Evolutionary conservation across 768 basidiomycete species (phyloP).

Genomic region (Russula vinacea): DNA sequence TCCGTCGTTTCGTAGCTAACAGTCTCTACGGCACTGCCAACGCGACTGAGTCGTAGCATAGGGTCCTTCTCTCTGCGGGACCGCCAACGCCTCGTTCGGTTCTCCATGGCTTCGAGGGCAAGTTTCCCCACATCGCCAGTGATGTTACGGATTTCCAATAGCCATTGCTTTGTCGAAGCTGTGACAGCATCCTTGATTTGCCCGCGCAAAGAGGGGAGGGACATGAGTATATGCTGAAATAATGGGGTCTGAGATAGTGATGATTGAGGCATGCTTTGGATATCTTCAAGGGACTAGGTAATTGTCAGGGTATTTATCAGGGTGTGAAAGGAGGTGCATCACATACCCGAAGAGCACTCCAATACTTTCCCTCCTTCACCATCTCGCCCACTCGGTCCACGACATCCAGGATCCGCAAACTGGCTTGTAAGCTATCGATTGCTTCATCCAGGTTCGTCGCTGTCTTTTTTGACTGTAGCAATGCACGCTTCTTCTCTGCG

Average conservation of each 20-base stretch:
- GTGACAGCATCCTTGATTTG: conserved; percentile 94
- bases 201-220: conserved; percentile 81
- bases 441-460: conserved; percentile 94
- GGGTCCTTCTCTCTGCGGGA: conserved; percentile 80
- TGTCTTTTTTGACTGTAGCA: conserved; percentile 89
- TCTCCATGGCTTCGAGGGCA: conserved; percentile 88
- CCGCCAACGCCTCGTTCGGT: conserved; percentile 78
- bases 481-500: conserved; percentile 88
- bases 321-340: conserved; percentile 30
- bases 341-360: conserved; percentile 92
- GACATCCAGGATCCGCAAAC: conserved; percentile 87
- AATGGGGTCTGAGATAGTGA: conserved; percentile 90
- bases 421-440: conserved; percentile 92
- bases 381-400: conserved; percentile 90
- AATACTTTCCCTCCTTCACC: conserved; percentile 91
- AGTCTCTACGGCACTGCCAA: conserved; percentile 90
- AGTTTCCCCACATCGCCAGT: conserved; percentile 81
- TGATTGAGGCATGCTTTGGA: conserved; percentile 83
- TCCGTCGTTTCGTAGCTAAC: conserved; percentile 93
- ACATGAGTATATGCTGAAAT: conserved; percentile 86
- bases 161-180: conserved; percentile 94
- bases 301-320: conserved; percentile 29
- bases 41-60: conserved; percentile 66
- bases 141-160: conserved; percentile 89
- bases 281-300: conserved; percentile 87